Evolutionary conservation across 2,329 filamentous ascomycete species (phyloP), one percentile per base, ranked within the genome.

Genomic region (Penicillium sp.): DNA sequence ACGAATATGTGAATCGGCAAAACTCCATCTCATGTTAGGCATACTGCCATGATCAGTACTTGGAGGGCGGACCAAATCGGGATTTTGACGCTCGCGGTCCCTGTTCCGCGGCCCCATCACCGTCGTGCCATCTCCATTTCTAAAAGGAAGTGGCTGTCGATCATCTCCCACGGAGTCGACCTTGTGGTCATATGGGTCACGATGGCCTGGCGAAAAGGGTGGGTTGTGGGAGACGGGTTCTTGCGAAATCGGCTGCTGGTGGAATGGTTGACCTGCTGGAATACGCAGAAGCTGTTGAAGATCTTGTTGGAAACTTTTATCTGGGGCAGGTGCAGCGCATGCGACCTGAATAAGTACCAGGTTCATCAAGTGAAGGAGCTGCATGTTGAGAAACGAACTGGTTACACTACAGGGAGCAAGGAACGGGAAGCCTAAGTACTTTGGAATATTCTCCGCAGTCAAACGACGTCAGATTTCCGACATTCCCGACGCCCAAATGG

Each of bases 1-100:
- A 34, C 84, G 76, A 11, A 84, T 79, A 64, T 87, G 84, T 3
- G 83, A 86, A 62, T 87, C 84, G 2, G 82, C 82, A 63, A 87
- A 87, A 56, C 83, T 85, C 88, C 88, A 91, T 55, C 86, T 80
- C 82, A 90, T 85, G 71, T 90, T 90, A 47, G 81, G 74, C 67
- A 91, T 77, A 61, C 82, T 83, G 34, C 88, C 88, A 69, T 86
- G 83, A 65, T 92, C 88, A 5, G 88, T 91, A 66, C 83, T 86
- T 0, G 88, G 88, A 16, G 88, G 88, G 18, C 88, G 82, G 39
- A 91, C 78, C 41, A 89, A 75, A 69, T 91, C 88, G 0, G 88
- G 88, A 67, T 84, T 88, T 74, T 90, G 84, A 43, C 84, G 79
- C 49, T 88, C 84, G 21, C 88, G 84, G 47, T 83, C 83, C 55